Percentiles rank a stretch among this genome's conserved stretches.
Conservation (phyloP, 768 basidiomycete species). For the Porphyrellus cyaneotinctus region DNA sequence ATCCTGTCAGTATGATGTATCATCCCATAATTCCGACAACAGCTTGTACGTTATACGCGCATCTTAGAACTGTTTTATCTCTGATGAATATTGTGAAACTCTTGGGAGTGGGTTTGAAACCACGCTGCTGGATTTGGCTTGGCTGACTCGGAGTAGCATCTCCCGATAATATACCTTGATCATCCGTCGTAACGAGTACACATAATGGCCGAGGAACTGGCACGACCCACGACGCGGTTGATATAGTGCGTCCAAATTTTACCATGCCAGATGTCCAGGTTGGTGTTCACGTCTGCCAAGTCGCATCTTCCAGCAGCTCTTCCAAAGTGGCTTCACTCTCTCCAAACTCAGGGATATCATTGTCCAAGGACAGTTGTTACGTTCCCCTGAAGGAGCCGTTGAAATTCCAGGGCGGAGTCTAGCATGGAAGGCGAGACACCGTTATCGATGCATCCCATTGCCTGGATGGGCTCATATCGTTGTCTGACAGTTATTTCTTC, state of each 20-base stretch:
- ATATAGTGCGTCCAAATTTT: slow-evolving; percentile 23
- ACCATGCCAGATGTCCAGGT: neutral
- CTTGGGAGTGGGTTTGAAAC: too few species aligned
- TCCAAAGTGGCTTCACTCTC: slow-evolving; percentile 51
- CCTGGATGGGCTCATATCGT: slow-evolving; percentile 19
- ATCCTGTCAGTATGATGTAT: slow-evolving; percentile 31
- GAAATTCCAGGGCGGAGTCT: slow-evolving; percentile 73
- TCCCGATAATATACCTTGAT: neutral
- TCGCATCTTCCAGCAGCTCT: slow-evolving; percentile 41
- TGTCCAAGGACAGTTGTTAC: slow-evolving; percentile 56
- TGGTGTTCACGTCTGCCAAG: slow-evolving; percentile 25
- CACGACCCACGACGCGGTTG: slow-evolving; percentile 21
- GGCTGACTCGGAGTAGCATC: neutral
- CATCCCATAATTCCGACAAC: slow-evolving; percentile 26
- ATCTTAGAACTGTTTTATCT: slow-evolving; percentile 33
- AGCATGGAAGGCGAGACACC: slow-evolving; percentile 68
- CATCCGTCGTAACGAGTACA: neutral
- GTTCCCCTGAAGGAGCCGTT: slow-evolving; percentile 35
- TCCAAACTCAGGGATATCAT: slow-evolving; percentile 67
- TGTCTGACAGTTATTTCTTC: slow-evolving; percentile 60
- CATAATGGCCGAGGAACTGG: slow-evolving; percentile 25
- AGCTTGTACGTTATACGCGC: slow-evolving; percentile 31
- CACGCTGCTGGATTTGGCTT: neutral
- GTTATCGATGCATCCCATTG: slow-evolving; percentile 9
- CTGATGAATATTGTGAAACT: too few species aligned